Percentiles rank a stretch among this genome's conserved stretches.
Evolutionary conservation across 495 filamentous ascomycete species (phyloP).

Genomic region (Penicillium canariense): DNA sequence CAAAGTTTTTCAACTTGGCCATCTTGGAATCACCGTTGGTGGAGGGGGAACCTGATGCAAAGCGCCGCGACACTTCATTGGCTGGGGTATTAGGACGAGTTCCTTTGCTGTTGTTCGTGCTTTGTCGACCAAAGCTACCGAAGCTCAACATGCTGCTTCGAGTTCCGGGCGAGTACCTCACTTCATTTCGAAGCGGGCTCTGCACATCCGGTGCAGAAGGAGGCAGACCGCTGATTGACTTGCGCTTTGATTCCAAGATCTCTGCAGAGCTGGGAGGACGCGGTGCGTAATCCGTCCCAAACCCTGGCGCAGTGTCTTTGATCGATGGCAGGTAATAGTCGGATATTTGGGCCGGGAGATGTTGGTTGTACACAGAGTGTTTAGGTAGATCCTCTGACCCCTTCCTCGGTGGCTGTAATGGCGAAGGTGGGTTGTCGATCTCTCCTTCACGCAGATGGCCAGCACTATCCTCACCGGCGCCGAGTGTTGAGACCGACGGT

Average conservation of each 20-base stretch:
- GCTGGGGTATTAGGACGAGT: conserved; percentile 27
- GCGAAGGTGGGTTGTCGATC: conserved; percentile 16
- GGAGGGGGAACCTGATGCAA: conserved; percentile 4
- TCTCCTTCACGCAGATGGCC: not conserved
- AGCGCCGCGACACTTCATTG: conserved; percentile 20
- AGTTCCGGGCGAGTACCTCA: conserved; percentile 25
- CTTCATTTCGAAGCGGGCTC: conserved; percentile 30
- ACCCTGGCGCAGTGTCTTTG: not conserved
- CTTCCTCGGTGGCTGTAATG: not conserved
- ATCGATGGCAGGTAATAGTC: conserved; percentile 1
- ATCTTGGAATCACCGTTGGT: conserved; percentile 24
- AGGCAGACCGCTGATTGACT: conserved; percentile 23
- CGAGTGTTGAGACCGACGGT: conserved; percentile 26
- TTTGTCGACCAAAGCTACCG: conserved; percentile 25
- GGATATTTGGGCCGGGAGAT: not conserved
- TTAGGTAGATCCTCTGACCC: not conserved
- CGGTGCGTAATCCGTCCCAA: not conserved
- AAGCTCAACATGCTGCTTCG: conserved; percentile 32
- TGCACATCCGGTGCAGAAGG: conserved; percentile 22
- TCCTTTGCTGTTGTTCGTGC: conserved; percentile 17
- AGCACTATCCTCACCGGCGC: conserved; percentile 2
- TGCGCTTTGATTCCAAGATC: conserved; percentile 22
- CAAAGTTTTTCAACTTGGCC: conserved; percentile 33
- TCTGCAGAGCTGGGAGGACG: conserved; percentile 15
- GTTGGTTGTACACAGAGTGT: conserved; percentile 1